Evolutionary conservation across 2,329 filamentous ascomycete genomes (phyloP).

Genomic region (Aureobasidium mangrovei): DNA sequence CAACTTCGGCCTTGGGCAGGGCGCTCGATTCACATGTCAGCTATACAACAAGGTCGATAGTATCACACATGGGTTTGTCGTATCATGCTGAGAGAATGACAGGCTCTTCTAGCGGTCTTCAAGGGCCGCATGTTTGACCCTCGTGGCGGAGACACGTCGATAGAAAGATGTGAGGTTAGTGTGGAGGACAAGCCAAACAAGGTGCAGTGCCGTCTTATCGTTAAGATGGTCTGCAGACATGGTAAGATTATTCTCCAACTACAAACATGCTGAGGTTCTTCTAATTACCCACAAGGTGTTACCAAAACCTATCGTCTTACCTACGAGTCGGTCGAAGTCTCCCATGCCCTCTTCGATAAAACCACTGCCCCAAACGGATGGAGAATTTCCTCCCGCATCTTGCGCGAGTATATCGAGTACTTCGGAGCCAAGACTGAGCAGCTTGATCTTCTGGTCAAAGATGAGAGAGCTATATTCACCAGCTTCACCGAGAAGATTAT

Average conservation of each 20-base stretch:
- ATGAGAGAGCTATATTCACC: conserved; percentile 62
- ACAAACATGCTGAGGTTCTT: background rate
- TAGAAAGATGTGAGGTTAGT: conserved; percentile 65
- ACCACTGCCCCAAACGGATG: conserved; percentile 59
- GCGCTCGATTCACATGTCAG: conserved; percentile 57
- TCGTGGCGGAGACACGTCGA: conserved; percentile 57
- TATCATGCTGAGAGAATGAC: background rate
- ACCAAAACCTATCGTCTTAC: conserved; percentile 69
- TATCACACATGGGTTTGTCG: background rate
- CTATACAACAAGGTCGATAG: conserved; percentile 58
- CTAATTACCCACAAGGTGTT: conserved; percentile 42
- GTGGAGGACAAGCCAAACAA: conserved; percentile 62
- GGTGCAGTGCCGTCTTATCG: conserved; percentile 61
- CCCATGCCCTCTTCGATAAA: conserved; percentile 66
- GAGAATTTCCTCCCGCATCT: conserved; percentile 59
- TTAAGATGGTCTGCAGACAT: conserved; percentile 66
- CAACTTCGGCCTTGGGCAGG: conserved; percentile 41
- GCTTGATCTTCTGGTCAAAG: conserved; percentile 66
- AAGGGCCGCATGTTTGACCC: conserved; percentile 56
- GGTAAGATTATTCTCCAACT: conserved; percentile 34
- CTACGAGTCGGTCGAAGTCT: conserved; percentile 64
- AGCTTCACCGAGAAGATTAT: conserved; percentile 74
- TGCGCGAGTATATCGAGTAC: conserved; percentile 70
- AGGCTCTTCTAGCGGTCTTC: conserved; percentile 60
- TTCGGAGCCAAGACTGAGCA: conserved; percentile 75